A percentile compares a stretch with the other conserved stretches of the same genome.
phyloP scores from a whole-genome alignment of 164 flowering plant species.

The Stephania cephalantha region DNA sequence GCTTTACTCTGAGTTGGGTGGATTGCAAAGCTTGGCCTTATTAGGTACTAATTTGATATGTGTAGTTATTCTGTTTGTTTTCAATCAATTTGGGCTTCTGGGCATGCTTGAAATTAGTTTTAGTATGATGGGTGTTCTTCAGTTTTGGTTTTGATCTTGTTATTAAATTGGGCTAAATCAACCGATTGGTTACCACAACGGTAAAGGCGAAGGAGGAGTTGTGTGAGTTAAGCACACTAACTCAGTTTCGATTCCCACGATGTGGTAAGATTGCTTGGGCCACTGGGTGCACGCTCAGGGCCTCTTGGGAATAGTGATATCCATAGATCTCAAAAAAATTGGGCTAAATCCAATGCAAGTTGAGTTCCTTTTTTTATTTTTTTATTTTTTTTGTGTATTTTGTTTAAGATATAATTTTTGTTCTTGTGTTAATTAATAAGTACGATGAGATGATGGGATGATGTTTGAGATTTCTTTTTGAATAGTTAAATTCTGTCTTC shows the following conservation, averaged over 20 bases:
- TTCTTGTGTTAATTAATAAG: no score
- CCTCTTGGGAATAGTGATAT: no score
- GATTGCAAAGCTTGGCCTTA: not conserved
- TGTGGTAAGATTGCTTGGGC: no score
- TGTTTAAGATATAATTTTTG: not conserved
- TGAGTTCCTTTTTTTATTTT: not conserved
- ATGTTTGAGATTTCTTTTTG: not conserved
- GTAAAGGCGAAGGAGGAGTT: no score
- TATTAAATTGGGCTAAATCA: slow-evolving; percentile 1
- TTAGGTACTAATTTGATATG: not conserved
- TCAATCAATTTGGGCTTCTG: slow-evolving; percentile 10
- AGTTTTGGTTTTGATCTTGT: not conserved
- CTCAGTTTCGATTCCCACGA: no score
- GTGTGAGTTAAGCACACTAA: no score
- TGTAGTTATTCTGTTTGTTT: not conserved
- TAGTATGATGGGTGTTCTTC: not conserved
- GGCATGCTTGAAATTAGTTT: slow-evolving; percentile 1
- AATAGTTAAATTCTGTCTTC: not conserved
- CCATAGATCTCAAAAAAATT: not conserved
- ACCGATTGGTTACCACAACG: not conserved
- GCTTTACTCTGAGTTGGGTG: not conserved
- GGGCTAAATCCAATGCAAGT: not conserved
- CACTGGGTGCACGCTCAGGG: no score
- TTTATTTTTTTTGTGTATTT: not conserved
- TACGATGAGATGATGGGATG: not conserved